Conservation (phyloP, 2,329 filamentous ascomycete species). For the Penicillium sp. region DNA sequence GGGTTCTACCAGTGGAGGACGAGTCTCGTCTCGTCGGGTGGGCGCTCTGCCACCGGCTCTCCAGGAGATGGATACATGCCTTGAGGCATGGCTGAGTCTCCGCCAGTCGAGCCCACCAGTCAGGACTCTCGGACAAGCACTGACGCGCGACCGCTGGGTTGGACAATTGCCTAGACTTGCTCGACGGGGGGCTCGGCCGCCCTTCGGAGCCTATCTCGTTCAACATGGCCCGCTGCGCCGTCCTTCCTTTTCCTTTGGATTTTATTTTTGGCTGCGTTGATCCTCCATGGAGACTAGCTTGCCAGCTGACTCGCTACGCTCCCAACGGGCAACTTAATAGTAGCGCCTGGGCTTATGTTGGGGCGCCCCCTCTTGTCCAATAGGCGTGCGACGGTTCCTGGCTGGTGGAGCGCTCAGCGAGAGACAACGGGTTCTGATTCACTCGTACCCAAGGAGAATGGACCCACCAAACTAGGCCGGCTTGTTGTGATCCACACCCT, state of each 20-base stretch:
- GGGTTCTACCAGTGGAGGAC: too few relatives aligned
- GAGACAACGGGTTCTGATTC: slow-evolving; percentile 2
- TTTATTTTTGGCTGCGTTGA: slow-evolving; percentile 16
- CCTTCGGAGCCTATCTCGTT: too few relatives aligned
- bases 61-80: too few relatives aligned
- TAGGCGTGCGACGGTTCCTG: slow-evolving; percentile 8
- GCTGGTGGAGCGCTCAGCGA: not conserved
- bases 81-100: too few relatives aligned
- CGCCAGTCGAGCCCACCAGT: not conserved
- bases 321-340: slow-evolving; percentile 11
- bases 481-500: slow-evolving; percentile 8
- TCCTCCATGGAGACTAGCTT: slow-evolving; percentile 28
- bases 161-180: slow-evolving; percentile 1
- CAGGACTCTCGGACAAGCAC: not conserved
- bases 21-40: too few relatives aligned
- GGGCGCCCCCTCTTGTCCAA: slow-evolving; percentile 44
- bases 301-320: slow-evolving; percentile 25
- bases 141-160: not conserved
- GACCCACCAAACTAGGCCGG: slow-evolving; percentile 12
- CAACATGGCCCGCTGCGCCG: not conserved
- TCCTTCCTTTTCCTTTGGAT: not conserved
- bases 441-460: not conserved
- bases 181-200: not conserved
- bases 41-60: too few relatives aligned
- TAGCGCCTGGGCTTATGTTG: slow-evolving; percentile 32